These are phyloP conservation scores for Allantophomopsis cytisporea DNA, from an alignment of 2,329 filamentous ascomycete genomes.

Conservation along the genomic window DNA sequence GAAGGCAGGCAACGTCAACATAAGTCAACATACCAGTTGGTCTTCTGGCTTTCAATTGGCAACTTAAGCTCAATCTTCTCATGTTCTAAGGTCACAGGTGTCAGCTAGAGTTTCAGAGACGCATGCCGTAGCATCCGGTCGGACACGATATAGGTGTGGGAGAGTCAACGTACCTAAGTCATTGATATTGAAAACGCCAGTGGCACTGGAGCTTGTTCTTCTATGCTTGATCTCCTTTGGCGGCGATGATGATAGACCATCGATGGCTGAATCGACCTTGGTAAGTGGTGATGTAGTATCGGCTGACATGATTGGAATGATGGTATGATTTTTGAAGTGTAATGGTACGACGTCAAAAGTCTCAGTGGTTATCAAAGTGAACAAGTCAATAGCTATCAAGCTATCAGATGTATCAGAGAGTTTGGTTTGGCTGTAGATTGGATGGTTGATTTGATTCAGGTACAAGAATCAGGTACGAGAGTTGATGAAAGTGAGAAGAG, in stretches of 20 bases:
- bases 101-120: too few species aligned
- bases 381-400: background rate
- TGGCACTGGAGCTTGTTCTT: conserved; percentile 58
- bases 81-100: conserved; percentile 33
- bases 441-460: background rate
- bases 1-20: background rate
- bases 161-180: conserved; percentile 57
- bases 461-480: background rate
- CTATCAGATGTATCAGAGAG: background rate
- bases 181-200: conserved; percentile 69
- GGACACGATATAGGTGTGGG: too few species aligned
- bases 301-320: conserved; percentile 33
- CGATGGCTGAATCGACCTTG: conserved; percentile 87
- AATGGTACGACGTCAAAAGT: background rate
- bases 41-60: conserved; percentile 71
- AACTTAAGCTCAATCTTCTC: conserved; percentile 60
- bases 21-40: conserved; percentile 57
- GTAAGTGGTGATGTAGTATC: conserved; percentile 40
- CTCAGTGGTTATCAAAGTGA: too few species aligned
- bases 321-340: background rate
- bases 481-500: background rate
- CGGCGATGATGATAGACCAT: conserved; percentile 58
- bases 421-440: background rate
- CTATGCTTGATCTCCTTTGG: conserved; percentile 54
- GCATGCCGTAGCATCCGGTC: too few species aligned